phyloP scores from a whole-genome alignment of 176 grass and related monocot species.

The Zoysia pacifica region DNA sequence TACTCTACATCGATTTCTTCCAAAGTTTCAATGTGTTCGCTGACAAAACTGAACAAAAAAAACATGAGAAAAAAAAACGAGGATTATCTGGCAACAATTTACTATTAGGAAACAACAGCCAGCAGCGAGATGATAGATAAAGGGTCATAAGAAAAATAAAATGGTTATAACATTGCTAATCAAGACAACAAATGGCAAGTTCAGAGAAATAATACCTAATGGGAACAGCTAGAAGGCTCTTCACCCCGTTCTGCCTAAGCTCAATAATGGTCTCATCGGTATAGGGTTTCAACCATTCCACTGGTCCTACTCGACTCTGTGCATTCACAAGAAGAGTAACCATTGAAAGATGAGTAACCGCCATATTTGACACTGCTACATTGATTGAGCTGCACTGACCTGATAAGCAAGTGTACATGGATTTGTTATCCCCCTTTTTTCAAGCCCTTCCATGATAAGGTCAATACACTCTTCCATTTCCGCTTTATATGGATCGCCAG shows the following conservation, averaged over 20 bases:
- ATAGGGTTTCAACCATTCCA: slow-evolving; percentile 97
- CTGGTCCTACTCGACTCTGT: slow-evolving; percentile 96
- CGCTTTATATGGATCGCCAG: slow-evolving; percentile 97
- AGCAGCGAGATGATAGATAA: background rate
- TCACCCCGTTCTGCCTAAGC: slow-evolving; percentile 76
- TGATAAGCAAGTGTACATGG: slow-evolving; percentile 96
- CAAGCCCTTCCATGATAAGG: slow-evolving; percentile 93
- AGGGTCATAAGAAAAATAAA: background rate
- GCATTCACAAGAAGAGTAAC: slow-evolving; percentile 27
- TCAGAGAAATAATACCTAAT: slow-evolving; percentile 65
- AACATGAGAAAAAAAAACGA: slow-evolving; percentile 3
- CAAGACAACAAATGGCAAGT: slow-evolving; percentile 3
- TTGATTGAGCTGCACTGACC: slow-evolving; percentile 27
- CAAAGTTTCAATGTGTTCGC: slow-evolving; percentile 98
- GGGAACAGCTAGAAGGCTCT: slow-evolving; percentile 90
- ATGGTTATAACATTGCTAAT: background rate
- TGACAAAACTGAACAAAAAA: slow-evolving; percentile 82
- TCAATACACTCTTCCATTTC: slow-evolving; percentile 98
- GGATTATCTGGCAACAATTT: slow-evolving; percentile 1
- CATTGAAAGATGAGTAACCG: slow-evolving; percentile 22
- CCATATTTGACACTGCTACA: background rate
- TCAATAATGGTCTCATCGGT: slow-evolving; percentile 99
- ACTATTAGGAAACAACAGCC: background rate
- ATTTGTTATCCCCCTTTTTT: slow-evolving; percentile 78
- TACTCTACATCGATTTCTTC: slow-evolving; percentile 99